These are phyloP conservation scores for Prunus dulcis DNA, from an alignment of 306 rosid species.

Conservation along the genomic window DNA sequence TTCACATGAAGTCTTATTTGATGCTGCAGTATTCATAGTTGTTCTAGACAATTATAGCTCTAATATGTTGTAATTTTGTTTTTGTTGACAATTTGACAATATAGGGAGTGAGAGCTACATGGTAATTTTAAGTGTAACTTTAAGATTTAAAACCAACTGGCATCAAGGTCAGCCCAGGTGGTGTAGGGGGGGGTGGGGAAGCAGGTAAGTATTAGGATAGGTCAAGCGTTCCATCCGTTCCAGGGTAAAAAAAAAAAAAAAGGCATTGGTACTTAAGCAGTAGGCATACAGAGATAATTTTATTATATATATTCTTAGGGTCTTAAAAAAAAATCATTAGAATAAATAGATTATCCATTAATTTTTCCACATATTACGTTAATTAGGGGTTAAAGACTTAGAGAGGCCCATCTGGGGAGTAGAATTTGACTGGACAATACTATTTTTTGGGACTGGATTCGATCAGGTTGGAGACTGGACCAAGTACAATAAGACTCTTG, in stretches of 20 bases:
- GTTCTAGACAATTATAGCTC: neutral
- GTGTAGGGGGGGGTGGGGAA: neutral
- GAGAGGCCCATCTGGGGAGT: no score
- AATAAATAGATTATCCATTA: no score
- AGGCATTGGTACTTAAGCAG: no score
- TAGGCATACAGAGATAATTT: no score
- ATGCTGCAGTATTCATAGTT: neutral
- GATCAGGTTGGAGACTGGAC: neutral
- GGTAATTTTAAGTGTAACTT: neutral
- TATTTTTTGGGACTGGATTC: no score
- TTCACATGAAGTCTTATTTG: neutral
- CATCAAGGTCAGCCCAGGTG: neutral
- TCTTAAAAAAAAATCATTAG: no score
- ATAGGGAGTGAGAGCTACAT: neutral
- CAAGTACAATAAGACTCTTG: neutral
- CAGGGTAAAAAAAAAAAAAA: no score
- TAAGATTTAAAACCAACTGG: neutral
- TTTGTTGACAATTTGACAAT: no score
- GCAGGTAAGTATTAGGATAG: neutral
- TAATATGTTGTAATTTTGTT: neutral
- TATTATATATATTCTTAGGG: no score
- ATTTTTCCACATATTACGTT: no score
- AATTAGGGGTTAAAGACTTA: no score
- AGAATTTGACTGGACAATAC: no score
- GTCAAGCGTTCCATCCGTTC: neutral